Evolutionary conservation across 495 filamentous ascomycete species (phyloP).

Genomic region (Annulohypoxylon nitens): DNA sequence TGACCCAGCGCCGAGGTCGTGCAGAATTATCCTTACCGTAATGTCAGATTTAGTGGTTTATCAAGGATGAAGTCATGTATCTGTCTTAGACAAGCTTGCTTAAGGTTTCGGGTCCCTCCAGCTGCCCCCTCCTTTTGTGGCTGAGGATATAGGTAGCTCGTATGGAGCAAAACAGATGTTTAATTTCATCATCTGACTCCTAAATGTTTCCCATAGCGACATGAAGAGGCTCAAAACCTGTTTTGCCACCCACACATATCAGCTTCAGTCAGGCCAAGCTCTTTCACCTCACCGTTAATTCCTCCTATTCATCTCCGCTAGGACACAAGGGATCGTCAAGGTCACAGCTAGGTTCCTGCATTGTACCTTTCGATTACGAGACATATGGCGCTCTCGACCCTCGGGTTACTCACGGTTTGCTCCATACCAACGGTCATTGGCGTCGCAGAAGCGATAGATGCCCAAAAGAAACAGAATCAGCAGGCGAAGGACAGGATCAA

Average conservation of each 20-base stretch:
- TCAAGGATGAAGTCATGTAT: conserved; percentile 33
- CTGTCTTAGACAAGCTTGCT: conserved; percentile 9
- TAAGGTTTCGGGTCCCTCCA: conserved; percentile 1
- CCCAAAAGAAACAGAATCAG: conserved; percentile 64
- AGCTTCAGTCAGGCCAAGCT: conserved; percentile 7
- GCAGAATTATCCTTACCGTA: conserved; percentile 5
- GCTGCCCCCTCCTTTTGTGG: conserved; percentile 20
- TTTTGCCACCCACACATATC: conserved; percentile 33
- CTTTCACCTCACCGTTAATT: conserved; percentile 20
- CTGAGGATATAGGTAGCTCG: conserved; percentile 18
- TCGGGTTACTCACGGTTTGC: conserved; percentile 62
- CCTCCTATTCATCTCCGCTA: conserved; percentile 8
- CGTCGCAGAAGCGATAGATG: conserved; percentile 63
- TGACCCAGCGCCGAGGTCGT: conserved; percentile 17
- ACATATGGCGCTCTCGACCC: conserved; percentile 51
- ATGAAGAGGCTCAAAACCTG: conserved; percentile 44
- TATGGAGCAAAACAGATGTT: conserved; percentile 9
- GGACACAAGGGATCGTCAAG: conserved; percentile 36
- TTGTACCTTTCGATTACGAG: conserved; percentile 28
- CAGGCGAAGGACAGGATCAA: conserved; percentile 65
- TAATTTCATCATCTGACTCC: conserved; percentile 35
- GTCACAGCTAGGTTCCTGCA: conserved; percentile 20
- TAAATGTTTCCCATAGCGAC: conserved; percentile 1
- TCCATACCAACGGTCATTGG: conserved; percentile 65
- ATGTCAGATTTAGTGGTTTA: background rate